Evolutionary conservation across 1,284 basidiomycete genomes (phyloP), one percentile per base, ranked within the genome.

Genomic region (Puccinia polysora): DNA sequence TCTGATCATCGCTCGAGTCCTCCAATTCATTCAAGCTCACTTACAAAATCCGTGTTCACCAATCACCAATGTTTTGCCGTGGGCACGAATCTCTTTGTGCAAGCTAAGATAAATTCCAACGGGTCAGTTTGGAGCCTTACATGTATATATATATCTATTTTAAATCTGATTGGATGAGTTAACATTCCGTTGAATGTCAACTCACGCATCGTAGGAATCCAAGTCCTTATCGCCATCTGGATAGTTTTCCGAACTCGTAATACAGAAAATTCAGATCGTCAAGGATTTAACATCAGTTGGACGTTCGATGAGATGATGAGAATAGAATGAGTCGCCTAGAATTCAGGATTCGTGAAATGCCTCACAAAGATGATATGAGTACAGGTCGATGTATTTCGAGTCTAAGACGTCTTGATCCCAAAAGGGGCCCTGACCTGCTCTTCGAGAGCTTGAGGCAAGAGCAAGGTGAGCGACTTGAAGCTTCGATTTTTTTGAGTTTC

Each of bases 41-140:
- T 67, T 40, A 67, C 65, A 70, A 38, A 70, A 70, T 49, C 67
- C 67, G 52, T 70, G 56, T 60, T 70, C 67, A 23, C 67, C 67
- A 38, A 70, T 70, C 20, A 70, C 52, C 23, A 70, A 36, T 3
- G 56, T 60, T 50, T 70, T 70, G 12, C 36, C 45, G 25, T 55
- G 30, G 30, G 55, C 43, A 6, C 30, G 55, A 1, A 52, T 45
- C 25, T 60, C n/a, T 3, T 50, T 23, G 8, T 34, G 25, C n/a
- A 60, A 43, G 40, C 55, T 70, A 50, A 15, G 20, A 20, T 23
- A 20, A 60, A 23, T n/a, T 4, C 18, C 47, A 49, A 49, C n/a
- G n/a, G n/a, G n/a, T n/a, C n/a, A n/a, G n/a, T n/a, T n/a, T n/a
- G n/a, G n/a, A n/a, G n/a, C n/a, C n/a, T n/a, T n/a, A n/a, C n/a